Conservation (phyloP, 768 basidiomycete species). For the Suillus hirtellus region DNA sequence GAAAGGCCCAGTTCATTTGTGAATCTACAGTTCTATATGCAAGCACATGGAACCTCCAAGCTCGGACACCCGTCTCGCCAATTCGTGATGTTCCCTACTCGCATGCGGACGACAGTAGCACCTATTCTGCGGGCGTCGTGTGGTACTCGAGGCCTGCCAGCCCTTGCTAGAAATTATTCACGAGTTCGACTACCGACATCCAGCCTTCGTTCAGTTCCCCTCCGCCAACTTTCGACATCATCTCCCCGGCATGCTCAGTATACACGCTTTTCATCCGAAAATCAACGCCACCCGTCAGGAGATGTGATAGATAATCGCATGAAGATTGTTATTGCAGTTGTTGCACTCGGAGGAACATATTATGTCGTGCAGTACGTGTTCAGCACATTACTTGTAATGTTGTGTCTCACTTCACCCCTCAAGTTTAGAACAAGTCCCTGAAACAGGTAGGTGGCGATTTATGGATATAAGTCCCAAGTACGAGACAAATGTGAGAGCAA, state of each 20-base stretch:
- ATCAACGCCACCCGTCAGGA: conserved; percentile 4
- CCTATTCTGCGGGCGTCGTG: background rate
- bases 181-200: background rate
- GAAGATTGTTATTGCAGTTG: conserved; percentile 21
- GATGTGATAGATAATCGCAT: conserved; percentile 15
- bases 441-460: conserved; percentile 87
- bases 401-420: background rate
- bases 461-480: conserved; percentile 68
- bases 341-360: conserved; percentile 26
- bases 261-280: conserved; percentile 26
- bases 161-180: background rate
- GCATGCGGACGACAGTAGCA: background rate
- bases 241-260: conserved; percentile 25
- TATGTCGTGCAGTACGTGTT: conserved; percentile 31
- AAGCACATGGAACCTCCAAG: background rate
- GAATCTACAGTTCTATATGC: background rate
- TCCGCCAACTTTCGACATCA: conserved; percentile 24
- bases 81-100: background rate
- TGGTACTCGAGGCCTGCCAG: background rate
- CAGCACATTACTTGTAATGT: background rate
- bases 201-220: background rate
- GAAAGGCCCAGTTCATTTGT: fast-evolving
- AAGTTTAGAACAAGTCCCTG: conserved; percentile 82
- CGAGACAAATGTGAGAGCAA: conserved; percentile 52
- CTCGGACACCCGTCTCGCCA: no score